phyloP scores from a whole-genome alignment of 257 asterid species.

The Echites panduratus region DNA sequence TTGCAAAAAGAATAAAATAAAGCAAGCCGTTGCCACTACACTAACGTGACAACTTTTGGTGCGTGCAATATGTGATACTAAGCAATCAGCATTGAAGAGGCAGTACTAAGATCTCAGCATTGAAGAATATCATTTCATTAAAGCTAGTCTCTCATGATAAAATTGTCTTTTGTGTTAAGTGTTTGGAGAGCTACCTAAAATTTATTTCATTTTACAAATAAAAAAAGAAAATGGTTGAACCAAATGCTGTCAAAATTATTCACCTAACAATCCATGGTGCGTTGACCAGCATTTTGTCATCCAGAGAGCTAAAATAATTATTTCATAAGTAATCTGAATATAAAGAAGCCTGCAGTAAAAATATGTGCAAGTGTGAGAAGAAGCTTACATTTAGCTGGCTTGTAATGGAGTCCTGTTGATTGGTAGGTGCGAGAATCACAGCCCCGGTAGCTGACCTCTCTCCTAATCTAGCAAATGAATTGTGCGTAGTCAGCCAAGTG shows the following conservation, averaged over 20 bases:
- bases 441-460: slow-evolving; percentile 63
- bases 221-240: neutral
- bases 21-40: neutral
- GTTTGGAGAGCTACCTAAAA: neutral
- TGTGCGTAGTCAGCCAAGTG: slow-evolving; percentile 88
- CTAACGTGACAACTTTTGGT: neutral
- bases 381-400: slow-evolving; percentile 64
- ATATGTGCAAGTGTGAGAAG: too few relatives aligned
- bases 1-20: neutral
- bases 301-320: neutral
- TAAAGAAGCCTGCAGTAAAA: too few relatives aligned
- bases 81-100: neutral
- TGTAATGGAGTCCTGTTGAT: slow-evolving; percentile 88
- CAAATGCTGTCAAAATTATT: neutral
- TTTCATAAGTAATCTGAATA: slow-evolving; percentile 1
- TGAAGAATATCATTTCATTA: neutral
- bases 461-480: slow-evolving; percentile 68
- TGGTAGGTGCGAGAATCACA: slow-evolving; percentile 54
- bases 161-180: too few relatives aligned
- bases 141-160: neutral
- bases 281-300: neutral
- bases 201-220: neutral
- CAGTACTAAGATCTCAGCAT: neutral
- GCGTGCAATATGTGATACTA: neutral
- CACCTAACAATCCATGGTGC: neutral